These are phyloP conservation scores for Melanomma pulvis-pyrius DNA, from an alignment of 495 filamentous ascomycete species.

Conservation along the genomic window DNA sequence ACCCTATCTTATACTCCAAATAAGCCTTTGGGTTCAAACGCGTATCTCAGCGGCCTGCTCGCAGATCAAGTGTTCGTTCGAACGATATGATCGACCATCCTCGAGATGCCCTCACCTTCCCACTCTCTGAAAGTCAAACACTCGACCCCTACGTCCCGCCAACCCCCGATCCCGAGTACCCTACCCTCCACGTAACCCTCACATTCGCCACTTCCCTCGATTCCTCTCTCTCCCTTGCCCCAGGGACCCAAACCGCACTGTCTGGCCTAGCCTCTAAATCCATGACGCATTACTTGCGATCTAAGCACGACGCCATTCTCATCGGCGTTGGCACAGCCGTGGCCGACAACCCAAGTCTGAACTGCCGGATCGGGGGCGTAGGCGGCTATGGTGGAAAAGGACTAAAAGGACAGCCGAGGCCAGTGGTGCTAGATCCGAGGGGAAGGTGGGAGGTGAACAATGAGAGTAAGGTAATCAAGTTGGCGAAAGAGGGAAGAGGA, in stretches of 20 bases:
- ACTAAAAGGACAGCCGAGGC: conserved; percentile 68
- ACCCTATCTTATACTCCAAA: neutral
- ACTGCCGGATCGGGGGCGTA: conserved; percentile 68
- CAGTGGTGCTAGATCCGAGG: conserved; percentile 76
- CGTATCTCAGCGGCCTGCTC: no score
- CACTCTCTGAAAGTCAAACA: neutral
- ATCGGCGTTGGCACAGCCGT: conserved; percentile 82
- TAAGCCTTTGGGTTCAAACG: no score
- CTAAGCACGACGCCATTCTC: conserved; percentile 79
- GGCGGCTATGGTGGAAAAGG: conserved; percentile 57
- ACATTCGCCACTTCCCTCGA: conserved; percentile 93
- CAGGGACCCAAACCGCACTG: conserved; percentile 74
- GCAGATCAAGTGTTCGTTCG: no score
- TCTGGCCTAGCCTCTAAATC: conserved; percentile 81
- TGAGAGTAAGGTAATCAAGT: conserved; percentile 62
- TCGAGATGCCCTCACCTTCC: conserved; percentile 7
- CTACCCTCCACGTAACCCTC: conserved; percentile 61
- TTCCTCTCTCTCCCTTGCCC: conserved; percentile 70
- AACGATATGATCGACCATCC: neutral
- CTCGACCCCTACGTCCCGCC: conserved; percentile 25
- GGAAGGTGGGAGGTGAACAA: conserved; percentile 66
- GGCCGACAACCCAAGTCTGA: conserved; percentile 82
- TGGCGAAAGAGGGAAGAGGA: conserved; percentile 68
- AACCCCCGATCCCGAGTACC: neutral
- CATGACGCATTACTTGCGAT: conserved; percentile 89